Percentiles rank a stretch among this genome's conserved stretches.
Evolutionary conservation across 108 stramenopile species (phyloP).

Genomic region (Cyclotella kingstonii): DNA sequence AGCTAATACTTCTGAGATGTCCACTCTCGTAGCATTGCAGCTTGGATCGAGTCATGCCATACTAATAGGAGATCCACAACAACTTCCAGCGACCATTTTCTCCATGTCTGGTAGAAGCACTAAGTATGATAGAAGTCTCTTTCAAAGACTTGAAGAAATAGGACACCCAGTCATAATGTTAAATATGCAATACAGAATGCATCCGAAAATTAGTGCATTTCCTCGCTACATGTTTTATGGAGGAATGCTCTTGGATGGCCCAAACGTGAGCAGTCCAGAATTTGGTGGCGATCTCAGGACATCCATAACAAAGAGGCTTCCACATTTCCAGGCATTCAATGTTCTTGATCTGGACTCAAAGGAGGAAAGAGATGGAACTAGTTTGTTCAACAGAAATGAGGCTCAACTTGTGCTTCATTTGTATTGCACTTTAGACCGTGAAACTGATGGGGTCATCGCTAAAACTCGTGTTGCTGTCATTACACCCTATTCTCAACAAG

Average conservation of each 20-base stretch:
- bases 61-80: constrained; percentile 84
- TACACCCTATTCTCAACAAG: constrained; percentile 75
- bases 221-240: constrained; percentile 67
- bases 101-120: constrained; percentile 36
- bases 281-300: constrained; percentile 41
- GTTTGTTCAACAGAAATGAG: constrained; percentile 40
- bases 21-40: constrained; percentile 78
- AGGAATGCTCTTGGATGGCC: constrained; percentile 50
- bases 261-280: constrained; percentile 33
- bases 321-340: constrained; percentile 48
- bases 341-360: constrained; percentile 52
- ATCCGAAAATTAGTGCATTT: constrained; percentile 62
- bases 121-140: constrained; percentile 73
- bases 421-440: constrained; percentile 29
- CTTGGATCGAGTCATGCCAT: constrained; percentile 59
- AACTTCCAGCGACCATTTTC: constrained; percentile 88
- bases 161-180: constrained; percentile 75
- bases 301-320: constrained; percentile 25
- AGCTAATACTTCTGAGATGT: constrained; percentile 82
- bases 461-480: constrained; percentile 60
- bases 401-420: constrained; percentile 42
- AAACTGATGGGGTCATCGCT: constrained; percentile 30
- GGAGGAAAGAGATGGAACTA: constrained; percentile 46
- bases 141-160: constrained; percentile 71
- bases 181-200: constrained; percentile 89